Base-by-base conservation (phyloP, 306 rosid genomes). In the Betula pendula region DNA sequence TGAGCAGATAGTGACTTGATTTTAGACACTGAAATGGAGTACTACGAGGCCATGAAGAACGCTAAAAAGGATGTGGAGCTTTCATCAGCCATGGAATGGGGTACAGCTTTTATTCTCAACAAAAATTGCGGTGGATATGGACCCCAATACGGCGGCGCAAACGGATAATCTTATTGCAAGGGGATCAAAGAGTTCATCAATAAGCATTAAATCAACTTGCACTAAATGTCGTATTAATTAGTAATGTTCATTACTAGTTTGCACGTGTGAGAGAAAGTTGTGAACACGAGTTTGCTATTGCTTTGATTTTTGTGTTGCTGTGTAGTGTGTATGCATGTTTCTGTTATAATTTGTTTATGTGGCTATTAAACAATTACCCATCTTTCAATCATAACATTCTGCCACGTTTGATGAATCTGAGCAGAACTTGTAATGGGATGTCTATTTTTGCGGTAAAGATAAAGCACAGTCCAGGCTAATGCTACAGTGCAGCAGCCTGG, bases 41-140 rank as follows among this genome's bases (percentile, higher is more conserved):
- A 80, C 25, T 90, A 84, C 19, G 87, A 87, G 50, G 92, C 89
- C 4, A 73, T 92, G 97, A 92, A 85, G 75, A 85, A 82, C 70
- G 93, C 84, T 0, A 82, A 84, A 0, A 87, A 90, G 60, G 89
- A 87, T 0, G 86, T 90, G 44, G 82, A 90, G 60, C 73, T 44
- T 62, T 80, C 33, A 55, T 78, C 0, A 88, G 80, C 71, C 6
- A 45, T 1, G 91, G 87, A 8, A 80, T 89, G 91, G 42, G 81
- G 1, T 96, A 88, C 51, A 84, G 91, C 65, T 92, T 92, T 58
- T 92, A 92, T n/a, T 71, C 79, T 92, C 8, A 90, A 92, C 75
- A n/a, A 84, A 82, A 78, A 65, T 88, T 38, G 93, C 84, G 0
- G 78, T 86, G 42, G 89, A 90, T 14, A 17, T 14, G 69, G 93